Percentiles rank a stretch among this genome's conserved stretches.
These are phyloP conservation scores for Bothriochloa decipiens DNA, from an alignment of 176 grass and related monocot genomes.

Conservation along the genomic window DNA sequence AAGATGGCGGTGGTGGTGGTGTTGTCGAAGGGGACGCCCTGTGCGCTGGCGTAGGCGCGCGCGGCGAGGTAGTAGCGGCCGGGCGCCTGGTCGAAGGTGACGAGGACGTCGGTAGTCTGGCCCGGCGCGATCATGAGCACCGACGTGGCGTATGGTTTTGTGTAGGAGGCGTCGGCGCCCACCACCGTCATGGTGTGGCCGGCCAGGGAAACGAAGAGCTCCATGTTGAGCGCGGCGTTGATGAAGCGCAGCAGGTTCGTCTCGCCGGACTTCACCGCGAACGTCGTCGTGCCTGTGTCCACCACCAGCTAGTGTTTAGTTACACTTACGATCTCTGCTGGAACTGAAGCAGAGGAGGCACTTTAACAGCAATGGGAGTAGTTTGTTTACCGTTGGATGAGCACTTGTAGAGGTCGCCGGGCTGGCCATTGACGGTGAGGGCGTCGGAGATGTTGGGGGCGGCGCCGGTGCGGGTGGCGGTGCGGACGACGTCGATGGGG, in stretches of 20 bases:
- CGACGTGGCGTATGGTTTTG: constrained; percentile 68
- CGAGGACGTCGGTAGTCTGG: constrained; percentile 94
- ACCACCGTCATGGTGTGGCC: constrained; percentile 90
- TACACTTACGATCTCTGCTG: neutral
- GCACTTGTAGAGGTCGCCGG: constrained; percentile 90
- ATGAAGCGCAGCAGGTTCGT: constrained; percentile 88
- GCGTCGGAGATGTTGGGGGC: constrained; percentile 84
- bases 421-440: constrained; percentile 91
- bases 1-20: constrained; percentile 91
- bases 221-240: constrained; percentile 85
- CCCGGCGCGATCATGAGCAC: constrained; percentile 76
- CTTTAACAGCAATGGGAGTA: too few species aligned
- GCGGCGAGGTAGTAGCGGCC: constrained; percentile 84
- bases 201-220: constrained; percentile 81
- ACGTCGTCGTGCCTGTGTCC: constrained; percentile 53
- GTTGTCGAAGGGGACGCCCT: constrained; percentile 95
- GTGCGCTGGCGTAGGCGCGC: constrained; percentile 67
- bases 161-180: constrained; percentile 83
- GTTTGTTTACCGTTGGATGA: constrained; percentile 53
- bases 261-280: constrained; percentile 75
- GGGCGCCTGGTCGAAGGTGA: constrained; percentile 60
- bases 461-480: constrained; percentile 72
- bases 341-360: too few species aligned
- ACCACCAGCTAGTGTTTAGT: neutral
- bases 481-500: constrained; percentile 76